Evolutionary conservation across 225 moss, liverwort and hornwort genomes (phyloP).

Genomic region (Physcomitrellopsis africana): DNA sequence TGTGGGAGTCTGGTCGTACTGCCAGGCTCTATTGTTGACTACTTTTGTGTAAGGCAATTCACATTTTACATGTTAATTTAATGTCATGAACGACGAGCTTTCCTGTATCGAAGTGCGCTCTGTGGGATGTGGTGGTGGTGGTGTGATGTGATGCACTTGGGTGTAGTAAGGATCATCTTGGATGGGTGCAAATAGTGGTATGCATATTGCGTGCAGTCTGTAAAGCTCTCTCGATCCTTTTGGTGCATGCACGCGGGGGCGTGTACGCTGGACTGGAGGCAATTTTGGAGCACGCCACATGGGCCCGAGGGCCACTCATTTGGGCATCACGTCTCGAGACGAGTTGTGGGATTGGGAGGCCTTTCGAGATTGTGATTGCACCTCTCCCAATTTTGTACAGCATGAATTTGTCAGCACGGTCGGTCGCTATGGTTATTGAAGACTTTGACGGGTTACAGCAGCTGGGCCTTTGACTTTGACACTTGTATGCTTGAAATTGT

Average conservation of each 20-base stretch:
- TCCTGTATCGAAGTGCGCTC: constrained; percentile 25
- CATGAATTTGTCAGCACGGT: no score
- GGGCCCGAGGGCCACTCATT: no score
- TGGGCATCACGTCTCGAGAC: no score
- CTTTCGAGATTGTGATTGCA: no score
- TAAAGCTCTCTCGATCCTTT: background rate
- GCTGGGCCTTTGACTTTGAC: no score
- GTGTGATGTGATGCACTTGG: constrained; percentile 13
- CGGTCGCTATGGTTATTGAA: no score
- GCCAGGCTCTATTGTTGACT: constrained; percentile 22
- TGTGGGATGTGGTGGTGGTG: constrained; percentile 21
- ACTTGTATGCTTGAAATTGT: no score
- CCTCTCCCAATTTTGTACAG: no score
- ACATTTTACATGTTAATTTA: constrained; percentile 26
- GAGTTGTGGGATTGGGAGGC: no score
- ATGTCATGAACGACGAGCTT: constrained; percentile 10
- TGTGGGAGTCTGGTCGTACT: constrained; percentile 18
- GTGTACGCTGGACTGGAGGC: background rate
- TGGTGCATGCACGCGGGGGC: background rate
- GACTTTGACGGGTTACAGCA: no score
- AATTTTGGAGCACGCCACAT: constrained; percentile 1
- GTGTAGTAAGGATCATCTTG: background rate
- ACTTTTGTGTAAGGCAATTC: constrained; percentile 29
- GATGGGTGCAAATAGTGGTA: background rate
- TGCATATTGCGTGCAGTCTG: background rate